Evolutionary conservation across 805 yeast genomes (phyloP).

Genomic region (Kuraishia piskuri): DNA sequence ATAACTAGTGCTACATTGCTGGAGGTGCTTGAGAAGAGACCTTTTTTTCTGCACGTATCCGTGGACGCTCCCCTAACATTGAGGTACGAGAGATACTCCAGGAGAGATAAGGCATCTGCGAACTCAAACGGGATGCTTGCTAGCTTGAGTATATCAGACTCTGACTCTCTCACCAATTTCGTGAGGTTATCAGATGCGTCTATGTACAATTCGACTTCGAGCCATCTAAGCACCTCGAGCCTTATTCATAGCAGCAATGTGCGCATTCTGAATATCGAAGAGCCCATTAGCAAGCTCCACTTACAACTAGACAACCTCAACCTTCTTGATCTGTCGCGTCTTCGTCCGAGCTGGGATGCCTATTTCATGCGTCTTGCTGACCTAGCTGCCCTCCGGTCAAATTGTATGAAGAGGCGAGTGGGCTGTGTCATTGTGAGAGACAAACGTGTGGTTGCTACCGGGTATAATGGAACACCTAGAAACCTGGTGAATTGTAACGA

Average conservation of each 20-base stretch:
- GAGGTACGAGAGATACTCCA: not conserved
- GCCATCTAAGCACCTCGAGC: not conserved
- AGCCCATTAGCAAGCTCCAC: slow-evolving; percentile 26
- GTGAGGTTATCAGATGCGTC: not conserved
- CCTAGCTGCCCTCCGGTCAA: slow-evolving; percentile 84
- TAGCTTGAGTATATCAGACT: not conserved
- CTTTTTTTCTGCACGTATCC: slow-evolving; percentile 75
- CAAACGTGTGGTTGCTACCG: slow-evolving; percentile 85
- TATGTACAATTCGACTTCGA: not conserved
- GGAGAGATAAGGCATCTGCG: slow-evolving; percentile 5
- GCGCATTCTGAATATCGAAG: slow-evolving; percentile 9
- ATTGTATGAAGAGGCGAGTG: slow-evolving; percentile 95
- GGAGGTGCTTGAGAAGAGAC: slow-evolving; percentile 49
- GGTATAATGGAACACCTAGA: slow-evolving; percentile 96
- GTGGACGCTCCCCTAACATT: slow-evolving; percentile 60
- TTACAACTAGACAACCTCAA: slow-evolving; percentile 30
- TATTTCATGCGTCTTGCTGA: slow-evolving; percentile 93
- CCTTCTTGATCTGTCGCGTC: slow-evolving; percentile 37
- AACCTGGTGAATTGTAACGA: slow-evolving; percentile 83
- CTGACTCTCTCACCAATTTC: not conserved
- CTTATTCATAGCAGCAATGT: not conserved
- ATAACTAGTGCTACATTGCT: slow-evolving; percentile 35
- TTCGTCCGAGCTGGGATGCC: slow-evolving; percentile 93
- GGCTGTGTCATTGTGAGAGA: slow-evolving; percentile 93
- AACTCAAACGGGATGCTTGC: not conserved